Base-by-base conservation (phyloP, 2,329 filamentous ascomycete genomes). In the Juglanconis oblonga region DNA sequence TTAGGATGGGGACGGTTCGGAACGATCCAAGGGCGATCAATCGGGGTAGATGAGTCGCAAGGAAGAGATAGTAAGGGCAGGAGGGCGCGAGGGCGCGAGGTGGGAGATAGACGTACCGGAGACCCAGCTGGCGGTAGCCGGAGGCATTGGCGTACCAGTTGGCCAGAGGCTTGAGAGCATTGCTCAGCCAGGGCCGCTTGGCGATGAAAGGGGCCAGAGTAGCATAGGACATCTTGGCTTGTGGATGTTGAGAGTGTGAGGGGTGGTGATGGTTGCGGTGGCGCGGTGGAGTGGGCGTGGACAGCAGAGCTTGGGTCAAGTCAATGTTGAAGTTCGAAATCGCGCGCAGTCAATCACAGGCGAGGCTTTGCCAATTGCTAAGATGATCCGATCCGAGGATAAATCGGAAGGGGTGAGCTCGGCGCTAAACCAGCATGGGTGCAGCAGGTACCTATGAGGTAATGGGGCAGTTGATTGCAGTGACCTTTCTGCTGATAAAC, bases 41-140 rank as follows among this genome's bases (percentile, higher is more conserved):
- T 17, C 5, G 42, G n/a, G 42, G 5, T 7, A 44, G 14, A n/a
- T 7, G 13, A 17, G n/a, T 6, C 4, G 17, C 3, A 7, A 31
- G 17, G 6, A 13, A 13, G 9, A 42, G 9, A 42, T 2, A 14
- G 11, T 9, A 13, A 42, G 6, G 40, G 11, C 5, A 13, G n/a
- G 13, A 14, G 13, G 11, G 13, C 40, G 40, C 8, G 11, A 14
- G 40, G 11, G 24, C 45, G 17, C 48, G 36, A 24, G 17, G 17
- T 24, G 32, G 14, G 11, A n/a, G 36, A 5, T 52, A 49, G 31
- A 38, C 67, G 64, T 89, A 97, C 92, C 84, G 90, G 79, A 97
- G 83, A 72, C 94, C 94, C 72, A 97, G 83, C 85, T 94, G 87
- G 79, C 92, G 89, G 85, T 97, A 97, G 74, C 94, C 94, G 70